A percentile compares a stretch with the other conserved stretches of the same genome.
These are phyloP conservation scores for Conringia planisiliqua DNA, from an alignment of 345 rosid species.

Conservation along the genomic window DNA sequence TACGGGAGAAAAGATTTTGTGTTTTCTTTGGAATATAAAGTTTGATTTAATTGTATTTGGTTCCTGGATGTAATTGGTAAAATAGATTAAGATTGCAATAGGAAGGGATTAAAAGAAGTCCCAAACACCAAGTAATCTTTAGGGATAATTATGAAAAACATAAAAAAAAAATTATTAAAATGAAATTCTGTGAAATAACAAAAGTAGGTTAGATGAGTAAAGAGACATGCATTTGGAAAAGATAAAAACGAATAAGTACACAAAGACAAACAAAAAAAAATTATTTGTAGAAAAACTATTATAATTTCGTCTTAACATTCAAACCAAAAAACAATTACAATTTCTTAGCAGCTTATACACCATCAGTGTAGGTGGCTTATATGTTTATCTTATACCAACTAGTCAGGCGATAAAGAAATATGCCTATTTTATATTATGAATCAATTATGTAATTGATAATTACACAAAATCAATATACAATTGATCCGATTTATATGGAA, in stretches of 20 bases:
- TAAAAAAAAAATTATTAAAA: neutral
- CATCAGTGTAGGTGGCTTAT: neutral
- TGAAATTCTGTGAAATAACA: neutral
- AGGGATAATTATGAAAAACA: neutral
- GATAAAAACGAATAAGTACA: neutral
- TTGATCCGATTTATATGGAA: neutral
- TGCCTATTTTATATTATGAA: neutral
- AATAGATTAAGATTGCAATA: neutral
- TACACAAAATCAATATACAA: neutral
- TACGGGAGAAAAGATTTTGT: neutral
- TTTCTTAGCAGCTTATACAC: too few species aligned
- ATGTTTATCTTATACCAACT: neutral
- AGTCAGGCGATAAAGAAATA: neutral
- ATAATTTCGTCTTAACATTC: neutral
- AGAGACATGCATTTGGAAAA: neutral
- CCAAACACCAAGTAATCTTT: neutral
- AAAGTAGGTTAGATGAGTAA: neutral
- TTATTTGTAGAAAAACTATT: neutral
- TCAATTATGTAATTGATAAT: neutral
- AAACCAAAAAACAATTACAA: too few species aligned
- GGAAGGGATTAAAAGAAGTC: neutral
- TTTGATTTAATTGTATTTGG: neutral
- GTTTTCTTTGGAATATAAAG: neutral
- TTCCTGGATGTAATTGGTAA: neutral
- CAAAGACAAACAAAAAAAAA: neutral